Evolutionary conservation across 306 rosid species (phyloP), one percentile per base, ranked within the genome.

Genomic region (Acacia melanoxylon): DNA sequence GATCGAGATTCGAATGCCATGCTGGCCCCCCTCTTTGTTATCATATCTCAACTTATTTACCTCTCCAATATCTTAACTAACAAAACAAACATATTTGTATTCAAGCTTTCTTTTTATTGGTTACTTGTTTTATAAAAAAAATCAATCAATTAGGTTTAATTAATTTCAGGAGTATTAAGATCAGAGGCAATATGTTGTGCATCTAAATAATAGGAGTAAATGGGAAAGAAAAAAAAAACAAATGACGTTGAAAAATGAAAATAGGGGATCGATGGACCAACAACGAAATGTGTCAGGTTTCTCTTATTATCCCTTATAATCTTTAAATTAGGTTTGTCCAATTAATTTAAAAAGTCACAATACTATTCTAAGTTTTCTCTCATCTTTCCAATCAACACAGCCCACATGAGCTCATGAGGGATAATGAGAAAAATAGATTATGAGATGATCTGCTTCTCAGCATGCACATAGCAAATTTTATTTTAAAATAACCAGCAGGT

Each of bases 21-120:
- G 42, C 56, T 46, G 62, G 77, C 74, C 84, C 74, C 2, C 31
- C 68, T 58, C 15, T 68, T 78, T 82, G n/a, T 74, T 59, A 68
- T 58, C 61, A 22, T 85, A 27, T 48, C 54, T 74, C 70, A 10
- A 4, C 31, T 10, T 0, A 20, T 20, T 37, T 20, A 68, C 49
- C 24, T 14, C 42, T 12, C 58, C 29, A 44, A 11, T 0, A 2
- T 51, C 29, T 4, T 20, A 69, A 41, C 74, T 69, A n/a, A 22
- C 54, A 22, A 68, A 68, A 68, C 52, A 42, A n/a, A 8, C 62
- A 56, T 56, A 6, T 19, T 52, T 52, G 35, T 11, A 33, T 33
- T 15, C 5, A 67, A n/a, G 24, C 74, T 70, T 24, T 25, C 54
- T 68, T 68, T 22, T 6, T 37, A 8, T 6, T 48, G 19, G n/a